Conservation (phyloP, 495 filamentous ascomycete genomes). For the Usnea hakonensis region DNA sequence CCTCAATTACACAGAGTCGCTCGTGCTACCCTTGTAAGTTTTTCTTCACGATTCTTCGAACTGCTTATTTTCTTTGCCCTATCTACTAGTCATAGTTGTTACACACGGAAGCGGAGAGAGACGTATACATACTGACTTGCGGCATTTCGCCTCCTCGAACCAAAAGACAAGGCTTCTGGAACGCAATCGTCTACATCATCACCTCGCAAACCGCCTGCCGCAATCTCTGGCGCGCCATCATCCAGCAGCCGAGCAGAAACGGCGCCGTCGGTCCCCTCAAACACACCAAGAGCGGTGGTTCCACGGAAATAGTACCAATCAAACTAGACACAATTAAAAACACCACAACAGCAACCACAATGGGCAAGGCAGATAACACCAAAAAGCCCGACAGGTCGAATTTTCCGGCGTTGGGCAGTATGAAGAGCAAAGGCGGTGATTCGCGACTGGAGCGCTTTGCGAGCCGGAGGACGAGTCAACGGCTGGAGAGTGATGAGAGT, state of each 20-base stretch:
- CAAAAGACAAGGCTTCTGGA: conserved; percentile 94
- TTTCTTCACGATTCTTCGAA: too few species aligned
- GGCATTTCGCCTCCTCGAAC: too few species aligned
- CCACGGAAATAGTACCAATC: not conserved
- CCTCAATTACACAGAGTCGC: conserved; percentile 61
- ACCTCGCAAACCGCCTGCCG: conserved; percentile 41
- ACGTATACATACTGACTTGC: too few species aligned
- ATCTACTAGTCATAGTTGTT: too few species aligned
- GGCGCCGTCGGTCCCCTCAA: too few species aligned
- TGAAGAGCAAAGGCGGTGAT: not conserved
- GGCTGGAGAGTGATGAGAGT: conserved; percentile 18
- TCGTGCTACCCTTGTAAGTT: conserved; percentile 72
- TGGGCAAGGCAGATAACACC: conserved; percentile 11
- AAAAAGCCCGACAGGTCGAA: too few species aligned
- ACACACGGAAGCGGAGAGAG: too few species aligned
- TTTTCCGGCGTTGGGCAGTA: not conserved
- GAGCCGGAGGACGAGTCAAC: conserved; percentile 13
- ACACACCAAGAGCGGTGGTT: not conserved
- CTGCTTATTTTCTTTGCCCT: too few species aligned
- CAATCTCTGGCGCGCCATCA: conserved; percentile 11
- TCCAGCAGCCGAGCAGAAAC: too few species aligned
- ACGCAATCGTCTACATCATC: conserved; percentile 68
- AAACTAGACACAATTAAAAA: too few species aligned
- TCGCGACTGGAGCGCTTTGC: conserved; percentile 10
- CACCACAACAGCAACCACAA: too few species aligned